A percentile compares a stretch with the other conserved stretches of the same genome.
These are phyloP conservation scores for Ambrosiella cleistominuta DNA, from an alignment of 2,329 filamentous ascomycete species.

Conservation along the genomic window DNA sequence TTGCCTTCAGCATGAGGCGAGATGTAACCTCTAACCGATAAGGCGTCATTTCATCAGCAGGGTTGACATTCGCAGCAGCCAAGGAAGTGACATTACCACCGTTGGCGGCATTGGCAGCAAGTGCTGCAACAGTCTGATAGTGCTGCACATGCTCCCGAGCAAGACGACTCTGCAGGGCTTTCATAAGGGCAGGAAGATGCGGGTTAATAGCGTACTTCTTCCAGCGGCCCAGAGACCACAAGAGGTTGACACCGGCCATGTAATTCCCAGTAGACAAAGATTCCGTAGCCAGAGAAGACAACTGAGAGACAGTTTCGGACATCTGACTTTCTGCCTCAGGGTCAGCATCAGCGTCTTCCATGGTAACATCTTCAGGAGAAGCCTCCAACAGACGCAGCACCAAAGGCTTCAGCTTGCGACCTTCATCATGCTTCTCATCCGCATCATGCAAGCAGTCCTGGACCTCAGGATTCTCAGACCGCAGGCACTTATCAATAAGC, in stretches of 20 bases:
- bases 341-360: slow-evolving; percentile 66
- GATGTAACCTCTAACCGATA: slow-evolving; percentile 82
- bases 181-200: slow-evolving; percentile 79
- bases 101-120: slow-evolving; percentile 31
- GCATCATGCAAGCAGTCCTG: slow-evolving; percentile 77
- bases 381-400: slow-evolving; percentile 74
- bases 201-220: slow-evolving; percentile 77
- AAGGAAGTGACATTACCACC: slow-evolving; percentile 16
- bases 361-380: slow-evolving; percentile 56
- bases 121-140: slow-evolving; percentile 39
- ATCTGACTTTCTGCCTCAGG: slow-evolving; percentile 64
- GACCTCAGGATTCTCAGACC: slow-evolving; percentile 76
- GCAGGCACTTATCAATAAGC: slow-evolving; percentile 73
- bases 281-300: slow-evolving; percentile 77
- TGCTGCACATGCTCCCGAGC: slow-evolving; percentile 82
- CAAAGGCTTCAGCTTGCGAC: slow-evolving; percentile 53
- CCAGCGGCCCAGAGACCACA: slow-evolving; percentile 79
- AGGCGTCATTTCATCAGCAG: slow-evolving; percentile 39
- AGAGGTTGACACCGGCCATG: slow-evolving; percentile 73
- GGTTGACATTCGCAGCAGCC: slow-evolving; percentile 3
- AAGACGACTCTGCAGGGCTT: slow-evolving; percentile 78
- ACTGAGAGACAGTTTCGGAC: slow-evolving; percentile 70
- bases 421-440: slow-evolving; percentile 52
- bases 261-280: slow-evolving; percentile 67
- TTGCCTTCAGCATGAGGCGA: slow-evolving; percentile 80